Base-by-base conservation (phyloP, 169 alveolate genomes). In the Cryptosporidium xiaoi region DNA sequence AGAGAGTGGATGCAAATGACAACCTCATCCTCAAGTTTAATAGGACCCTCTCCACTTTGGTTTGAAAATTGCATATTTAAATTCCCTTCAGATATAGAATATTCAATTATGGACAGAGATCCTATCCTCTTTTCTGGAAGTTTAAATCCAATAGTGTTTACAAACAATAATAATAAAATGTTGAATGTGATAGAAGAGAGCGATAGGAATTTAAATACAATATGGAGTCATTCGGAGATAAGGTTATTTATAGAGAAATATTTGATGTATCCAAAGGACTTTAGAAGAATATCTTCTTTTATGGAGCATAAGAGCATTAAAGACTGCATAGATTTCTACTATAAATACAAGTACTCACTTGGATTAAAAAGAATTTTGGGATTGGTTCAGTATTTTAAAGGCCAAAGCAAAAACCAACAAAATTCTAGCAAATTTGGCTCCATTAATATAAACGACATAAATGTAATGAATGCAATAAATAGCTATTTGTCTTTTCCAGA, bases 231-330 rank as follows among this genome's bases (percentile, higher is more conserved):
- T 65, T 85, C 91, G 33, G 97, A 95, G 58, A 92, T 92, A 44
- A 90, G 94, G 55, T 91, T 83, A 18, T 95, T 93, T 64, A 87
- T 94, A 10, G 96, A 94, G 77, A 93, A 93, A 85, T 95, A 93
- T 53, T 87, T 95, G 48, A 90, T 93, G 94, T 93, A 95, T 77
- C 97, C 97, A 24, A 95, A 95, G 55, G 94, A 95, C 67, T 95
- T 95, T 82, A 92, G 92, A 46, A 94, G 93, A 51, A 94, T 95
- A 56, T 95, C 96, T 31, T 95, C 93, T 31, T 93, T 83, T 68
- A 83, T 95, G 65, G 97, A 95, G 66, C 90, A 91, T 31, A 95
- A 95, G 53, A 93, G 91, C 51, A 90, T 94, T 65, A 82, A 93
- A 33, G 97, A 95, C 87, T 95, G 97, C 51, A 94, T 95, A 65